Base-by-base conservation (phyloP, 345 rosid genomes). In the Cardiospermum halicacabum region DNA sequence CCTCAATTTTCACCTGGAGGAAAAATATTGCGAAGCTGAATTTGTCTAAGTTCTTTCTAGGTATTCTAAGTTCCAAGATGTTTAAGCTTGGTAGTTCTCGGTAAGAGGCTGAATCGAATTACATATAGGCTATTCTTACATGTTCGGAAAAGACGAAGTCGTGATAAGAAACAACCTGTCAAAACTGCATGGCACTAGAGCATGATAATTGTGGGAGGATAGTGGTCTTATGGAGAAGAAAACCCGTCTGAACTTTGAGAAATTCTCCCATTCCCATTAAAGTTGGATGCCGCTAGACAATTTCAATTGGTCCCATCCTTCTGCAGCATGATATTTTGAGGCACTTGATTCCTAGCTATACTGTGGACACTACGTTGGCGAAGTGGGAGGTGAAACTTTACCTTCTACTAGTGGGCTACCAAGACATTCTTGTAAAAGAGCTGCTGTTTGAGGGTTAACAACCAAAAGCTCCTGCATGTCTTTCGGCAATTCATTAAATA, bases 381-480 rank as follows among this genome's bases (percentile, higher is more conserved):
- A 72, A 66, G 65, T 53, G 8, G 75, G 67, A 50, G 78, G 62
- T 48, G 49, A 5, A 49, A 28, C 39, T 28, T 76, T 76, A 43
- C 58, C 49, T 64, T 71, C 69, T 34, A 72, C 31, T 8, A 69
- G 67, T 27, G 77, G 75, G 31, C 40, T 60, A 42, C 78, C 78
- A 36, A 72, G 72, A 60, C 30, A 75, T 56, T 68, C 74, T 72
- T 74, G 85, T 45, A 94, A 82, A 75, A 94, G 88, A 68, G 77
- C 77, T 57, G 86, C 90, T 53, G 87, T 87, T 60, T 91, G 81
- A 12, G 99, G 99, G 79, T 91, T 94, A 73, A 83, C 74, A 60
- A 86, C 85, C 73, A 90, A 80, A 77, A 88, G 97, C 71, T 90
- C 80, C 70, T 90, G 98, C 94, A 90, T 77, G 66, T 93, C 97